These are phyloP conservation scores for Omphalotus guepiniiformis DNA, from an alignment of 768 basidiomycete genomes.

Conservation along the genomic window DNA sequence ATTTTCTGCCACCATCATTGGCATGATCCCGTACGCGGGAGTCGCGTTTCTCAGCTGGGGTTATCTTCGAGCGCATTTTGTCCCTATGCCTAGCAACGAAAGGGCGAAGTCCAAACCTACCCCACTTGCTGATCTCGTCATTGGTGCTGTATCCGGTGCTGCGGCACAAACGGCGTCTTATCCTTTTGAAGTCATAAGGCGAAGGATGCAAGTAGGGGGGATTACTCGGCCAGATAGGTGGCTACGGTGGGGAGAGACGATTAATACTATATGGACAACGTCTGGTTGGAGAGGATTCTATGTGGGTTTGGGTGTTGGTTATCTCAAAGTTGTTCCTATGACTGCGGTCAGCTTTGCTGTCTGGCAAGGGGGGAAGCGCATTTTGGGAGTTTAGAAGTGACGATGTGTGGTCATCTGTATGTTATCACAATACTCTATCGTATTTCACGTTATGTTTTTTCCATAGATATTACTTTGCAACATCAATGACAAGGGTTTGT, in stretches of 20 bases:
- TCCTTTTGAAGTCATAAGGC: conserved; percentile 83
- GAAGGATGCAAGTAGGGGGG: conserved; percentile 95
- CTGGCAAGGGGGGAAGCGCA: conserved; percentile 58
- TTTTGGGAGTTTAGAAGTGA: conserved; percentile 22
- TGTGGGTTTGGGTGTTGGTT: conserved; percentile 87
- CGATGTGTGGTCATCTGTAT: conserved; percentile 3
- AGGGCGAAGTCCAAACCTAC: conserved; percentile 35
- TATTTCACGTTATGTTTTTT: neutral
- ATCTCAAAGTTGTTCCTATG: conserved; percentile 94
- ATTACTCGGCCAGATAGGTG: conserved; percentile 71
- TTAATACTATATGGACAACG: conserved; percentile 55
- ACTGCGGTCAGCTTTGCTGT: conserved; percentile 87
- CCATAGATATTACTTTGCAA: neutral
- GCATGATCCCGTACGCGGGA: conserved; percentile 95
- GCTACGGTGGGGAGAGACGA: conserved; percentile 78
- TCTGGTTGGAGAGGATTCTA: conserved; percentile 89
- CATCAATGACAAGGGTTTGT: too few species aligned
- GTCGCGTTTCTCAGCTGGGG: conserved; percentile 94
- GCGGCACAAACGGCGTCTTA: conserved; percentile 88
- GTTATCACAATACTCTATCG: conserved; percentile 6
- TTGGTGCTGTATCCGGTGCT: conserved; percentile 84
- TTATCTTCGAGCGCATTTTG: conserved; percentile 56
- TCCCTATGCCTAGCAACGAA: conserved; percentile 38
- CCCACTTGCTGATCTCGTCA: conserved; percentile 64
- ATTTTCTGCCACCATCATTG: conserved; percentile 87